Evolutionary conservation across 139 green algal species (phyloP).

Genomic region (Volvox reticuliferus): DNA sequence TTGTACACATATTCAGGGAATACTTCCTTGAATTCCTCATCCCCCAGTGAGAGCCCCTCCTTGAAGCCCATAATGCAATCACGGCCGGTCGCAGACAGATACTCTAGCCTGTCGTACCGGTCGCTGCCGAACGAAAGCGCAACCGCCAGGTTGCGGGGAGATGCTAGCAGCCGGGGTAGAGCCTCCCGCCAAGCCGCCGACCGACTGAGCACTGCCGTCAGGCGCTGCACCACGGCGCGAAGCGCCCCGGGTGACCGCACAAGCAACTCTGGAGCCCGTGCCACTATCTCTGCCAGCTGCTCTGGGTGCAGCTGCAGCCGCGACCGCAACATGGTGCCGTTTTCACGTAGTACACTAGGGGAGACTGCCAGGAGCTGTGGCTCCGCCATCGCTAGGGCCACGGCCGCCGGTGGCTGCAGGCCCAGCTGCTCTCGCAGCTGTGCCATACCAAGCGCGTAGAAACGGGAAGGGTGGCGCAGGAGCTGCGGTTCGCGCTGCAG

Average conservation of each 20-base stretch:
- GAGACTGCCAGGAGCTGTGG: background rate
- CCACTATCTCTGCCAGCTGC: background rate
- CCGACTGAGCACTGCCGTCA: background rate
- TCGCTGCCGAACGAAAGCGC: constrained; percentile 37
- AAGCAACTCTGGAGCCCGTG: background rate
- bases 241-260: background rate
- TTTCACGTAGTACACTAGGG: background rate
- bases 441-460: background rate
- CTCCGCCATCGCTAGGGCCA: background rate
- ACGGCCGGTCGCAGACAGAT: background rate
- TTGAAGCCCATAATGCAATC: constrained; percentile 30
- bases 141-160: constrained; percentile 34
- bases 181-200: background rate
- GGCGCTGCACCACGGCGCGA: background rate
- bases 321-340: background rate
- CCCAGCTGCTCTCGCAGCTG: background rate
- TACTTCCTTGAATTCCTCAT: constrained; percentile 8
- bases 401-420: background rate
- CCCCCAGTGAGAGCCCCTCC: constrained; percentile 18
- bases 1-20: constrained; percentile 25
- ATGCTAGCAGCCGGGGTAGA: background rate
- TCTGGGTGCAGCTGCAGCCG: constrained; percentile 1
- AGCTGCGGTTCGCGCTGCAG: constrained; percentile 1
- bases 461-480: background rate
- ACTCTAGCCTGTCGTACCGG: constrained; percentile 45